Percentiles rank a stretch among this genome's conserved stretches.
Conservation (phyloP, 2,329 filamentous ascomycete genomes). For the Thermomyces lanuginosus region DNA sequence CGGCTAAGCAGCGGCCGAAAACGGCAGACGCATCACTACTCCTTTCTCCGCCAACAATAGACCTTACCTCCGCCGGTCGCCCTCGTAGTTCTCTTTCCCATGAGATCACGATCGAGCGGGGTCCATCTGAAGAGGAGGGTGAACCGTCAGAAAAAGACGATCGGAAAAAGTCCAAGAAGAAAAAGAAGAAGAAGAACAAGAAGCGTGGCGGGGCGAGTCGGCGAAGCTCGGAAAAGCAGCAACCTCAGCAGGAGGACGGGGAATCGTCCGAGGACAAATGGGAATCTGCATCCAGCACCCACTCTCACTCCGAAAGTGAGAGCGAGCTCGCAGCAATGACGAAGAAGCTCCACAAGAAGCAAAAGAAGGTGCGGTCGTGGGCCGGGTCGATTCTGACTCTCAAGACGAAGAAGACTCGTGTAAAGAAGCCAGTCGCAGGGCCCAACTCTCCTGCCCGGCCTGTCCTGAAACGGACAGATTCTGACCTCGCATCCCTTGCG, state of each 20-base stretch:
- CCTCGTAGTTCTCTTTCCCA: too few relatives aligned
- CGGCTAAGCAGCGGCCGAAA: slow-evolving; percentile 16
- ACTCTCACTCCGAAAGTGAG: slow-evolving; percentile 5
- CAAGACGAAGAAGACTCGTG: slow-evolving; percentile 30
- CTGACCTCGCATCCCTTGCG: slow-evolving; percentile 27
- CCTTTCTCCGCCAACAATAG: slow-evolving; percentile 1
- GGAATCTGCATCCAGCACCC: slow-evolving; percentile 6
- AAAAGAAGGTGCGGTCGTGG: slow-evolving; percentile 59
- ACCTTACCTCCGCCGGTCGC: slow-evolving; percentile 3
- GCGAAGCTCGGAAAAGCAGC: slow-evolving; percentile 1
- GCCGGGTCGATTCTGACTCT: slow-evolving; percentile 36
- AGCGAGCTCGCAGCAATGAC: background rate
- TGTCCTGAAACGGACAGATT: slow-evolving; percentile 23
- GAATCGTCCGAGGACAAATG: slow-evolving; percentile 5
- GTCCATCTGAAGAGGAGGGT: slow-evolving; percentile 4
- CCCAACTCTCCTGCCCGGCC: slow-evolving; percentile 31
- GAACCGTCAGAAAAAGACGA: slow-evolving; percentile 3
- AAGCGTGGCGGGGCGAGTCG: background rate
- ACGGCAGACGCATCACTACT: slow-evolving; percentile 21
- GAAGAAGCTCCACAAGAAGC: slow-evolving; percentile 32
- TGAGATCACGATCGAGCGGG: too few relatives aligned
- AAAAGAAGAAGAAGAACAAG: slow-evolving; percentile 4
- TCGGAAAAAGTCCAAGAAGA: slow-evolving; percentile 4
- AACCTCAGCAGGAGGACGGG: slow-evolving; percentile 1
- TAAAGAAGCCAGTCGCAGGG: slow-evolving; percentile 25